These are phyloP conservation scores for Tolypocladium pustulatum DNA, from an alignment of 2,329 filamentous ascomycete species.

Conservation along the genomic window DNA sequence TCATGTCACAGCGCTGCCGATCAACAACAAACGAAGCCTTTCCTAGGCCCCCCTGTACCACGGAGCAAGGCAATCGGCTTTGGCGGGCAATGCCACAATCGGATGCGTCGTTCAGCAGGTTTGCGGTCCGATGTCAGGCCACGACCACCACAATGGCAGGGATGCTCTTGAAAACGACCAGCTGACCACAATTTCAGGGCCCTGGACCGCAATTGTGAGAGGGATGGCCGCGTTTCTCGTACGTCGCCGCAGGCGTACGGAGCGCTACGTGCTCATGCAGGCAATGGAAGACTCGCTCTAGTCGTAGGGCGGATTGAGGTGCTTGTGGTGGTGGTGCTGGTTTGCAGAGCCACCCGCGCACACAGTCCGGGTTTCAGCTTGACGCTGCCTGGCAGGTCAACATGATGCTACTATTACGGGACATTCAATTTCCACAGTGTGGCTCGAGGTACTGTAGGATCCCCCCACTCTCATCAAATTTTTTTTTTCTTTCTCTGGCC, in stretches of 20 bases:
- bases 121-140: background rate
- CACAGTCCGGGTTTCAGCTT: background rate
- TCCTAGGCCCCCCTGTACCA: background rate
- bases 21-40: background rate
- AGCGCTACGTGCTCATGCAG: background rate
- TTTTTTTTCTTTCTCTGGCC: background rate
- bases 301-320: background rate
- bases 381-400: background rate
- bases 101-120: background rate
- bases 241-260: background rate
- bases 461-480: background rate
- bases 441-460: background rate
- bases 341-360: background rate
- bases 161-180: background rate
- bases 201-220: background rate
- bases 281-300: too few relatives aligned
- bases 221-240: background rate
- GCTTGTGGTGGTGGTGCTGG: background rate
- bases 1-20: conserved; percentile 1
- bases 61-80: background rate
- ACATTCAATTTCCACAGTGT: background rate
- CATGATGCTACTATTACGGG: background rate
- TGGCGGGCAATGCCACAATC: background rate
- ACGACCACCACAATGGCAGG: background rate
- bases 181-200: background rate